Base-by-base conservation (phyloP, 768 basidiomycete genomes). In the Flagelloscypha sp. region DNA sequence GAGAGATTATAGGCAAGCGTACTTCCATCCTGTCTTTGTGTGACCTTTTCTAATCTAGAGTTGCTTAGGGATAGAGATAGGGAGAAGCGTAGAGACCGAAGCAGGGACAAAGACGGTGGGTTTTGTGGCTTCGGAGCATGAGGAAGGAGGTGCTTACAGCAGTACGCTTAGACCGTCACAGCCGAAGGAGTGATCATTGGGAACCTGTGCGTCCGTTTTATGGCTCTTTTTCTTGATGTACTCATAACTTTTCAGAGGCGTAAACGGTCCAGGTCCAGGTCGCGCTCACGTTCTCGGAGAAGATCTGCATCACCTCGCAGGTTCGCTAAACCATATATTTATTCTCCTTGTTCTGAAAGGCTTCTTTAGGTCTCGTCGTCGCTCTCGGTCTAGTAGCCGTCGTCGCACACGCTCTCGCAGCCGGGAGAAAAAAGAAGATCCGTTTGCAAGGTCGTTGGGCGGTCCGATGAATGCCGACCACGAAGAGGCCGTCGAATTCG, bases 401-500 rank as follows among this genome's bases (percentile, higher is more conserved):
- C 70, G 69, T 12, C 64, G 70, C 29, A 65, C 62, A 38, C 70
- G 71, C 34, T 62, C 59, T 24, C 63, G 66, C 20, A 79, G 76
- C 48, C 70, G 81, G 36, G 74, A 76, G 42, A 70, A 71, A 45
- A 76, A 75, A 54, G 48, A 69, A 33, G 84, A 85, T 43, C 55
- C 79, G 5, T 84, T 87, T 49, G 62, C 83, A 6, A 80, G 81
- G 42, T 87, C 85, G 6, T 78, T 89, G 23, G 85, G 86, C 9
- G 85, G 86, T 1, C 87, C 86, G 3, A 86, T 89, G 74, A 89
- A 90, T 46, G 87, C 87, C 17, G 76, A 81, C 16, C 84, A 87
- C 46, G 87, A 93, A 66, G 93, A 95, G 54, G 94, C 94, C 11
- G 79, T 80, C 50, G 94, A 93, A 58, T 94, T 97, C 49, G 79